Base-by-base conservation (phyloP, 257 asterid species). In the Salvia miltiorrhiza region DNA sequence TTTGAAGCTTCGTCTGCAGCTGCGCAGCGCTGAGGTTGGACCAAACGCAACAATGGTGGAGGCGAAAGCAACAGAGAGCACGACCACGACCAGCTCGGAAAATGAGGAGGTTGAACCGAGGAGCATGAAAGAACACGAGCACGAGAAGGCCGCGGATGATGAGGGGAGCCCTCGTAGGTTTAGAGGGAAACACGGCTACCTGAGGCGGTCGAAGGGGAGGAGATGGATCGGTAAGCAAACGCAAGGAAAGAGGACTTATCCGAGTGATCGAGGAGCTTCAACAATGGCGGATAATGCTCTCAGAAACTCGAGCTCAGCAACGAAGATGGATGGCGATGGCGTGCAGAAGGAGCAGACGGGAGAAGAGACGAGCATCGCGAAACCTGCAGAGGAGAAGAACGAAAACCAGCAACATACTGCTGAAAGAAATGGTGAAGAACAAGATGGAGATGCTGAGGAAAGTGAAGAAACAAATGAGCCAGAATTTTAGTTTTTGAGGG, bases 181-280 rank as follows among this genome's bases (percentile, higher is more conserved):
- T 24, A 65, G 72, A 39, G 77, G 76, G 39, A 77, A 67, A 40
- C 60, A 4, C 9, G 39, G 73, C 21, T 53, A 73, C 45, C 57
- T 65, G 70, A 82, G 74, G 62, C 81, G 66, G 71, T 17, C 71
- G 23, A 78, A 68, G 65, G 82, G 81, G 50, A 87, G 77, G 74
- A 78, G 85, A 77, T 64, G 62, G 84, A 60, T 67, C 47, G 45
- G 63, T 58, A 73, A 50, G 56, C 70, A 41, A 37, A 49, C 24
- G 64, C 69, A 68, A 41, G 71, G 32, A 47, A 71, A 41, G 28
- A 63, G 58, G 58, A 67, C 53, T 58, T 62, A 44, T 23, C 69
- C 14, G n/a, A 44, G 59, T 21, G 58, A 67, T 14, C n/a, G n/a
- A n/a, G 53, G 26, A 68, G 73, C 45, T 63, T 40, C 65, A 26